Conservation (phyloP, 2,329 filamentous ascomycete genomes). For the Magnaporthales sp. region DNA sequence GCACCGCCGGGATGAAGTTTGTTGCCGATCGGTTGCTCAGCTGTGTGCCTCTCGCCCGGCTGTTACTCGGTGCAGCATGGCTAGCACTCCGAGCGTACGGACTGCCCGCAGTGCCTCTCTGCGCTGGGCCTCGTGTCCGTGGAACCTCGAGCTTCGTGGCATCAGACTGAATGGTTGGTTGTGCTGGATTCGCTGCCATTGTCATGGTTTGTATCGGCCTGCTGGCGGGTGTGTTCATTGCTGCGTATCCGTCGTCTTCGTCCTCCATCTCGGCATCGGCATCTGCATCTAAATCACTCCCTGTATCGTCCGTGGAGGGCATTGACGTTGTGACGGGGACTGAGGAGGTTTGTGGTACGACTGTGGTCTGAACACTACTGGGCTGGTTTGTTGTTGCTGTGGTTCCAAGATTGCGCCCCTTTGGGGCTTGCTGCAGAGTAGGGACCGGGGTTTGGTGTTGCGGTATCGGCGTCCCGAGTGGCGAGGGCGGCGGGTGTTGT, state of each 20-base stretch:
- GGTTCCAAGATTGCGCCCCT: conserved; percentile 12
- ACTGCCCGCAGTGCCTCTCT: conserved; percentile 15
- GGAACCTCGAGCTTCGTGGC: conserved; percentile 26
- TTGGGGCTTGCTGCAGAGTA: conserved; percentile 7
- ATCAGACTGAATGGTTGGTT: not conserved
- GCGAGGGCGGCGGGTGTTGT: not conserved
- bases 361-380: not conserved
- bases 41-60: not conserved
- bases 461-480: not conserved
- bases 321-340: not conserved
- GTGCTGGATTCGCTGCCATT: conserved; percentile 24
- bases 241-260: conserved; percentile 40
- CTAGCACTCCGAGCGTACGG: conserved; percentile 4
- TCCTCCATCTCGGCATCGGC: conserved; percentile 46
- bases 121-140: conserved; percentile 25
- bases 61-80: conserved; percentile 1
- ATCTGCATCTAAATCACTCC: conserved; percentile 16
- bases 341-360: not conserved
- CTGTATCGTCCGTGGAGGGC: not conserved
- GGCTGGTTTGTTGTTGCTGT: not conserved
- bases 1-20: conserved; percentile 34
- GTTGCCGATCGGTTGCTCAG: conserved; percentile 14
- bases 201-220: conserved; percentile 8
- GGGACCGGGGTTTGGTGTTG: not conserved
- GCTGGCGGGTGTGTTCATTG: conserved; percentile 33